Base-by-base conservation (phyloP, 495 filamentous ascomycete species). In the Hyaloscypha hepaticicola region DNA sequence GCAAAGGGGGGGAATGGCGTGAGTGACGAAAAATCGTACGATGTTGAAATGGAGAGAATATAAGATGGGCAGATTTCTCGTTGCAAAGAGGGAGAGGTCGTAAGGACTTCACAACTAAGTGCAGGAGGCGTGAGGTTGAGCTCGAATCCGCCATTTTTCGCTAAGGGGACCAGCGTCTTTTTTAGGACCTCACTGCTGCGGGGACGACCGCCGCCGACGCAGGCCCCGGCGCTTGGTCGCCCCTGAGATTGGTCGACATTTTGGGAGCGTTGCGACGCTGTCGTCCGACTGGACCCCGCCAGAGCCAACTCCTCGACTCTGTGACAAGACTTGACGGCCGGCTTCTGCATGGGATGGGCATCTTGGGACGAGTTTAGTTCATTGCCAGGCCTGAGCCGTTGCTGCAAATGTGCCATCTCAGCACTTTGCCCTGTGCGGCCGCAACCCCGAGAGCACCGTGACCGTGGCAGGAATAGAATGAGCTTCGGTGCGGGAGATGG, bases 151-250 rank as follows among this genome's bases (percentile, higher is more conserved):
- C 38, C 38, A 4, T 21, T 58, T 22, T 29, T 57, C 27, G n/a
- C 56, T 24, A 31, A 21, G n/a, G n/a, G n/a, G n/a, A n/a, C n/a
- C n/a, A n/a, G 28, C 55, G 31, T 41, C 63, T 27, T 6, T n/a
- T 45, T 8, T 8, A n/a, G 6, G 11, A 25, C 21, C 3, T 19
- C 12, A 38, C 26, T 19, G 38, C 63, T 55, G 55, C 55, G 24
- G 52, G 45, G 29, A 48, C 48, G 60, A 51, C 53, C 52, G 52
- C 21, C 61, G 63, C 57, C 64, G n/a, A 27, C 51, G 19, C 28
- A 8, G 9, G 26, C 2, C 58, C 59, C 65, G 65, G 65, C 65
- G 65, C 65, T 67, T 67, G 59, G 58, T 62, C 52, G 33, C 41
- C 19, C 34, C 65, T 63, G 55, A 48, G 59, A 67, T 67, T 67